phyloP scores from a whole-genome alignment of 352 stramenopile genomes.

The Phytophthora vignae region DNA sequence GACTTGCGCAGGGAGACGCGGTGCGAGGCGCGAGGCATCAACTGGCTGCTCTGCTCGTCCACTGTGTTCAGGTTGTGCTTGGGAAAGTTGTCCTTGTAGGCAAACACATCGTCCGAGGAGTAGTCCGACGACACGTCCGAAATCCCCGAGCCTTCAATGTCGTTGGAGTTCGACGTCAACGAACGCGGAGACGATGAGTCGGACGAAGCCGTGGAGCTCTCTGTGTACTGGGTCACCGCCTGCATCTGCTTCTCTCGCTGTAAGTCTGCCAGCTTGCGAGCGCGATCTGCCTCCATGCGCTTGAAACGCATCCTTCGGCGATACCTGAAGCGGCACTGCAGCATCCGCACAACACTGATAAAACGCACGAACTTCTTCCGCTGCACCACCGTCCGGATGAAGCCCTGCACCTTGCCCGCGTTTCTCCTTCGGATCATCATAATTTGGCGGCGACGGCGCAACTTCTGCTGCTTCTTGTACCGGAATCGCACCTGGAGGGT shows the following conservation, averaged over 20 bases:
- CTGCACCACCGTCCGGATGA: constrained; percentile 62
- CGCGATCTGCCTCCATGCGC: constrained; percentile 33
- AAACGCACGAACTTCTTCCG: constrained; percentile 66
- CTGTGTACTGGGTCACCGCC: constrained; percentile 55
- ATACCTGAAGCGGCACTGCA: constrained; percentile 80
- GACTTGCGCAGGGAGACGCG: constrained; percentile 56
- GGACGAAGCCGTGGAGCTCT: constrained; percentile 79
- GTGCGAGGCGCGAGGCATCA: constrained; percentile 42
- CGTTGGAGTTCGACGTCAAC: constrained; percentile 77
- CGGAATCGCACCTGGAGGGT: constrained; percentile 70
- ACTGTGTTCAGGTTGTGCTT: constrained; percentile 80
- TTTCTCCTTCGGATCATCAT: constrained; percentile 51
- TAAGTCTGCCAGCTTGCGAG: constrained; percentile 29
- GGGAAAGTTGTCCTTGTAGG: constrained; percentile 57
- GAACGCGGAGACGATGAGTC: constrained; percentile 63
- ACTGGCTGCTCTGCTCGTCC: constrained; percentile 73
- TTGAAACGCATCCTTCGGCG: constrained; percentile 40
- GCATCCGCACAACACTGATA: constrained; percentile 57
- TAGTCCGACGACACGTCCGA: constrained; percentile 66
- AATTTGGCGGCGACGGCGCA: constrained; percentile 39
- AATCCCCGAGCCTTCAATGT: constrained; percentile 66
- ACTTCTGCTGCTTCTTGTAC: constrained; percentile 55
- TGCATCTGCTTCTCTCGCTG: constrained; percentile 43
- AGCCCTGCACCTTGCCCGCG: constrained; percentile 59
- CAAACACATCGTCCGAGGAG: constrained; percentile 63